A percentile compares a stretch with the other conserved stretches of the same genome.
Conservation (phyloP, 257 asterid species). For the Forsythia suspensa region DNA sequence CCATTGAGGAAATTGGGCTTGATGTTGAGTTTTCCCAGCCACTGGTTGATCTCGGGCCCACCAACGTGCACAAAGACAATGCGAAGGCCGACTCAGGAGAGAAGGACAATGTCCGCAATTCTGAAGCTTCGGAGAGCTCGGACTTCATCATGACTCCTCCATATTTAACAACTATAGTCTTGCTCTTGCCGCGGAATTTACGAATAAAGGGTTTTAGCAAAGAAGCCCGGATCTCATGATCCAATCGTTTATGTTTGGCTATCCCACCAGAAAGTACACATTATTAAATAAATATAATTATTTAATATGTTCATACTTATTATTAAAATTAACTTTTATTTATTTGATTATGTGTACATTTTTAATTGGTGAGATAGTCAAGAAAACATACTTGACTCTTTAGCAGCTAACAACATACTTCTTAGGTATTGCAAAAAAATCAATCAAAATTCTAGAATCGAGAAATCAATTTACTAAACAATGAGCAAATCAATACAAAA, state of each 20-base stretch:
- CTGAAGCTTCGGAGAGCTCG: slow-evolving; percentile 78
- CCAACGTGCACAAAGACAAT: slow-evolving; percentile 83
- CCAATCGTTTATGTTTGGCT: too few species aligned
- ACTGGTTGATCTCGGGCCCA: slow-evolving; percentile 83
- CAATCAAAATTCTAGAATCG: neutral
- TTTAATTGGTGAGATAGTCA: too few species aligned
- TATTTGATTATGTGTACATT: too few species aligned
- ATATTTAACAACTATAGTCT: slow-evolving; percentile 78
- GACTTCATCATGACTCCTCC: slow-evolving; percentile 87
- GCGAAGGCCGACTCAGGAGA: slow-evolving; percentile 73
- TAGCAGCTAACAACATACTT: neutral
- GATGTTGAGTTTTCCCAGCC: slow-evolving; percentile 57
- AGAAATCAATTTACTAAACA: neutral
- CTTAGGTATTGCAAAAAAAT: neutral
- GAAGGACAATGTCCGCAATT: slow-evolving; percentile 71
- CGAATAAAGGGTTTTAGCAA: slow-evolving; percentile 55
- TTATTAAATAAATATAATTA: too few species aligned
- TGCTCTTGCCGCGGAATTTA: slow-evolving; percentile 75
- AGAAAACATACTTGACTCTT: too few species aligned
- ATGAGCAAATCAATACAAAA: neutral
- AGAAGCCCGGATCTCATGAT: too few species aligned
- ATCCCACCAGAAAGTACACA: too few species aligned
- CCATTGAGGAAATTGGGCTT: slow-evolving; percentile 74
- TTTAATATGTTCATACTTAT: too few species aligned
- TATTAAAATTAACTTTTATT: too few species aligned